Conservation (phyloP, 768 basidiomycete species). For the Tulasnella sp. region DNA sequence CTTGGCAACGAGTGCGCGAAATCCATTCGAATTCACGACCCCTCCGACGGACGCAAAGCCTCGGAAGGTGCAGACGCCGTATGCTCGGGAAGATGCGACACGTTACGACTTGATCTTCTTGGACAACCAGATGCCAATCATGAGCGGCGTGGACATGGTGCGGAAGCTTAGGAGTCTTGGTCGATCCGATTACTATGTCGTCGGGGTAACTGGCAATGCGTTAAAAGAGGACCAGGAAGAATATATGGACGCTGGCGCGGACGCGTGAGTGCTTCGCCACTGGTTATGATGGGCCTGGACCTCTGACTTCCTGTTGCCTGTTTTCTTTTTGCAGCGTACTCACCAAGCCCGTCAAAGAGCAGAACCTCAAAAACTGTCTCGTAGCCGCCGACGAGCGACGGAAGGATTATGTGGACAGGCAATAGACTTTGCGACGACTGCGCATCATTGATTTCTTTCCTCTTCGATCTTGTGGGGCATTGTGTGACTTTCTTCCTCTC, state of each 20-base stretch:
- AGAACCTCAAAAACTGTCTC: conserved; percentile 19
- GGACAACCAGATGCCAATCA: conserved; percentile 59
- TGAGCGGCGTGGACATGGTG: conserved; percentile 51
- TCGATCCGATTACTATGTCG: conserved; percentile 58
- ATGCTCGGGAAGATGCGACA: conserved; percentile 1
- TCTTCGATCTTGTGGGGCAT: too few relatives aligned
- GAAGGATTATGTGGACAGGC: not conserved
- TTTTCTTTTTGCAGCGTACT: conserved; percentile 35
- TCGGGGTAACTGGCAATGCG: conserved; percentile 38
- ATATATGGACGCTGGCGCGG: conserved; percentile 64
- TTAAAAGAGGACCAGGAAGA: conserved; percentile 55
- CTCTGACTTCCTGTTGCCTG: not conserved
- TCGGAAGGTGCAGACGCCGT: conserved; percentile 1
- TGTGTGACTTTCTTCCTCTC: too few relatives aligned
- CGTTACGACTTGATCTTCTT: conserved; percentile 41
- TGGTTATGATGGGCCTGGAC: not conserved
- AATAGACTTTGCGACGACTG: too few relatives aligned
- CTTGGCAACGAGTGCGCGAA: conserved; percentile 43
- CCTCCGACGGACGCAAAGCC: not conserved
- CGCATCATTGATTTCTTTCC: too few relatives aligned
- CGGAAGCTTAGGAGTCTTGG: conserved; percentile 52
- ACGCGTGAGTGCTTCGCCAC: conserved; percentile 28
- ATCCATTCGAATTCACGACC: conserved; percentile 2
- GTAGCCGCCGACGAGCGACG: conserved; percentile 17
- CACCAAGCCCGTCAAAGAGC: conserved; percentile 59